Conservation (phyloP, 164 flowering plant species). For the Aristolochia contorta region DNA sequence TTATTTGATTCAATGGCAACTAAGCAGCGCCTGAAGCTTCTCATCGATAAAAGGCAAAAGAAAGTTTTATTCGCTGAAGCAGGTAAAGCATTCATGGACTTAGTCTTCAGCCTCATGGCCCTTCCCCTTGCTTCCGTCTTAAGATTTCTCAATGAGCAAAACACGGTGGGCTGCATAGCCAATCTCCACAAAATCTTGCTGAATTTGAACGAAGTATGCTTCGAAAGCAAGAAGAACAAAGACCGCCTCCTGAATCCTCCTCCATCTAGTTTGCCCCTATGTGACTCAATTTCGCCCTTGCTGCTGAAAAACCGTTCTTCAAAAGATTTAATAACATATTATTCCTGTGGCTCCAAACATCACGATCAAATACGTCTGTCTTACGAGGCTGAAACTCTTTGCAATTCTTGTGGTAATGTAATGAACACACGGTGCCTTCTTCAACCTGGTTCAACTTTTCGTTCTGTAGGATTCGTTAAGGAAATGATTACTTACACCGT, state of each 20-base stretch:
- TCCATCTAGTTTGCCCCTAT: background rate
- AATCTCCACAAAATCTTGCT: background rate
- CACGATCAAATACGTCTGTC: too few species aligned
- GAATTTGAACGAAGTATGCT: background rate
- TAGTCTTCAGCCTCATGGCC: slow-evolving; percentile 45
- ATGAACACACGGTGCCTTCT: background rate
- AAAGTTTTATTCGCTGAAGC: slow-evolving; percentile 39
- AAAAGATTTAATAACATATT: background rate
- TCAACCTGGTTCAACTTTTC: background rate
- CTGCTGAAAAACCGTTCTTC: background rate
- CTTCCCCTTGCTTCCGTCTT: slow-evolving; percentile 3
- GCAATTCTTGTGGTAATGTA: too few species aligned
- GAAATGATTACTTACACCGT: slow-evolving; percentile 35
- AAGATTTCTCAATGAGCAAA: slow-evolving; percentile 38
- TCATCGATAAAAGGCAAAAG: slow-evolving; percentile 1
- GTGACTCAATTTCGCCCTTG: background rate
- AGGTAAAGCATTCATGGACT: slow-evolving; percentile 50
- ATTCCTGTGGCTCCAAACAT: background rate
- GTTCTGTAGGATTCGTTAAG: slow-evolving; percentile 23
- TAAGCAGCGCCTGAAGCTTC: slow-evolving; percentile 4
- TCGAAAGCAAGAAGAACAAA: background rate
- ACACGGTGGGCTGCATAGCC: slow-evolving; percentile 39
- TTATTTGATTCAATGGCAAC: slow-evolving; percentile 13
- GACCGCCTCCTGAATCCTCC: background rate
- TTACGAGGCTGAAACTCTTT: background rate